These are phyloP conservation scores for Mortierella sp. DNA, from an alignment of 371 early-diverging fungal species.

Conservation along the genomic window DNA sequence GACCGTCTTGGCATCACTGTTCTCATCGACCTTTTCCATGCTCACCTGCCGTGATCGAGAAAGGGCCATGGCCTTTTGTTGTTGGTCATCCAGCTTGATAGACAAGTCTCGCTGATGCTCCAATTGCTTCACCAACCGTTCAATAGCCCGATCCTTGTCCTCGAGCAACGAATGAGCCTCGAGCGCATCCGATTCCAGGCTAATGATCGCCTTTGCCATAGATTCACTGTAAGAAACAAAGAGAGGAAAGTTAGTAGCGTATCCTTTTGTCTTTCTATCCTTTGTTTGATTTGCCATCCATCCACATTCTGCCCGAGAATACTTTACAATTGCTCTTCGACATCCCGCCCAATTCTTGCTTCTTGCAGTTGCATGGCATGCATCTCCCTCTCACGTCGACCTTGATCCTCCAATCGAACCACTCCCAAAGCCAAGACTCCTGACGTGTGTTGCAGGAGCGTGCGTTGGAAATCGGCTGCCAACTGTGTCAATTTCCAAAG, in stretches of 20 bases:
- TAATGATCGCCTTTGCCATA: conserved; percentile 37
- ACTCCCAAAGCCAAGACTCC: conserved; percentile 67
- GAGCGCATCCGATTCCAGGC: conserved; percentile 38
- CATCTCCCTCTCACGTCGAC: conserved; percentile 33
- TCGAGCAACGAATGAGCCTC: conserved; percentile 43
- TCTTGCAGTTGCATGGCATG: conserved; percentile 34
- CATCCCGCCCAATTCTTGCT: conserved; percentile 10
- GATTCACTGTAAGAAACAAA: conserved; percentile 18
- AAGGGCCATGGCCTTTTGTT: conserved; percentile 35
- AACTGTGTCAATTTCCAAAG: conserved; percentile 69
- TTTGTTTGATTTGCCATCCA: no score
- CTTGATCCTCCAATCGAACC: conserved; percentile 56
- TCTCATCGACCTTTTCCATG: conserved; percentile 12
- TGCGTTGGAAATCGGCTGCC: conserved; percentile 71
- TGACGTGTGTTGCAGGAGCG: conserved; percentile 76
- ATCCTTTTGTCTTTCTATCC: background rate
- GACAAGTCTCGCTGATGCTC: conserved; percentile 45
- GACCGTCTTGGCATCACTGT: conserved; percentile 10
- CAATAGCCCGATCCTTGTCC: conserved; percentile 48
- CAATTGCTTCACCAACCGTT: conserved; percentile 44
- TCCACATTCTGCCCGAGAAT: no score
- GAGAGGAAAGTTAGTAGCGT: background rate
- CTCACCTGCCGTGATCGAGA: conserved; percentile 36
- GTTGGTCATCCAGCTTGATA: conserved; percentile 45
- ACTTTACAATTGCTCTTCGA: conserved; percentile 40